Percentiles rank a stretch among this genome's conserved stretches.
Evolutionary conservation across 768 basidiomycete species (phyloP).

Genomic region (Leccinum boreale): DNA sequence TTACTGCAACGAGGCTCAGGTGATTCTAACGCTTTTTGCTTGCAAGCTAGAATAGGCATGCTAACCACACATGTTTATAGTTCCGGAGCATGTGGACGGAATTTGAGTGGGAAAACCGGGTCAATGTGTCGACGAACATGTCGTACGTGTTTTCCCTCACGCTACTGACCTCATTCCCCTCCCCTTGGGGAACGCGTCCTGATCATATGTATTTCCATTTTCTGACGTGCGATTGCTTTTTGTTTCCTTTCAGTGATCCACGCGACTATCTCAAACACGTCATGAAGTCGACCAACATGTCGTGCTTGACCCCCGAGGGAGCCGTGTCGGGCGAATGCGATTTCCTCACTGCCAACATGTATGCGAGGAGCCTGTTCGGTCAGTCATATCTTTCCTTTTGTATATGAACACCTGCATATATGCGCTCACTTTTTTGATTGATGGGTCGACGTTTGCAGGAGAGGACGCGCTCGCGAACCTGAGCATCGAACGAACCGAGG

Average conservation of each 20-base stretch:
- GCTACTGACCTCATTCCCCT: not conserved
- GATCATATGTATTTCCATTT: not conserved
- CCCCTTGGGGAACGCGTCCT: not conserved
- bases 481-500: slow-evolving; percentile 83
- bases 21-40: slow-evolving; percentile 26
- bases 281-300: slow-evolving; percentile 97
- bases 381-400: slow-evolving; percentile 26
- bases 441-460: slow-evolving; percentile 40
- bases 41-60: not conserved
- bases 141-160: slow-evolving; percentile 49
- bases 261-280: slow-evolving; percentile 90
- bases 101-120: slow-evolving; percentile 99
- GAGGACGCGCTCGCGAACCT: slow-evolving; percentile 97
- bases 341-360: slow-evolving; percentile 96
- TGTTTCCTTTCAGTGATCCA: slow-evolving; percentile 54
- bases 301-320: slow-evolving; percentile 86
- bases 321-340: slow-evolving; percentile 93
- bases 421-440: not conserved
- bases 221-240: not conserved
- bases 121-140: slow-evolving; percentile 84
- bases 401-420: not conserved
- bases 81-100: slow-evolving; percentile 99
- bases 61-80: slow-evolving; percentile 35
- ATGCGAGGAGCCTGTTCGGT: slow-evolving; percentile 93
- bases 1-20: slow-evolving; percentile 92